Evolutionary conservation across 2,329 filamentous ascomycete species (phyloP).

Genomic region (Rhynchosporium graminicola): DNA sequence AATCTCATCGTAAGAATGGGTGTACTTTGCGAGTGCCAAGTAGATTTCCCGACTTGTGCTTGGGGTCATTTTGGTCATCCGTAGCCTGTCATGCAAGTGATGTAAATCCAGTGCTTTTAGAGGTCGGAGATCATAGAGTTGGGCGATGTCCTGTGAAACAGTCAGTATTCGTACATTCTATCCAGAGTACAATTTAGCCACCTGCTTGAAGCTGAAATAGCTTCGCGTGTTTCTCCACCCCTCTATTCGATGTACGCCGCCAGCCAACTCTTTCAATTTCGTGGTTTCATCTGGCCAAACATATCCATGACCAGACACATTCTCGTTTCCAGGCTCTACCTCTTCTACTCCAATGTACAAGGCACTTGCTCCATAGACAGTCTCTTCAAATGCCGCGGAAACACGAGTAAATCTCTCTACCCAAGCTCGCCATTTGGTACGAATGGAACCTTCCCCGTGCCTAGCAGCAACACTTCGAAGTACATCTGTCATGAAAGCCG

Average conservation of each 20-base stretch:
- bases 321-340: constrained; percentile 56
- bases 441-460: constrained; percentile 85
- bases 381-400: constrained; percentile 91
- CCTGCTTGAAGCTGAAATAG: constrained; percentile 94
- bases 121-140: constrained; percentile 64
- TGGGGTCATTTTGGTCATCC: constrained; percentile 75
- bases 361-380: constrained; percentile 89
- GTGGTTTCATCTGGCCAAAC: constrained; percentile 86
- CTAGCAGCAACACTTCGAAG: constrained; percentile 80
- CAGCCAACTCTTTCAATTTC: constrained; percentile 83
- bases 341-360: constrained; percentile 83
- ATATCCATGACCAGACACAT: constrained; percentile 82
- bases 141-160: constrained; percentile 58
- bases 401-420: constrained; percentile 92
- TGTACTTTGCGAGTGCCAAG: constrained; percentile 71
- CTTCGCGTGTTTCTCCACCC: constrained; percentile 95
- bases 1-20: constrained; percentile 81
- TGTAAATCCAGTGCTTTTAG: constrained; percentile 83
- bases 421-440: constrained; percentile 92
- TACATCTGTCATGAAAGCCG: constrained; percentile 85
- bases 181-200: constrained; percentile 42
- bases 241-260: constrained; percentile 90
- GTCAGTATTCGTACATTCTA: constrained; percentile 32
- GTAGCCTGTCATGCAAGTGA: constrained; percentile 89
- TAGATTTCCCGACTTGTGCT: constrained; percentile 83